A percentile compares a stretch with the other conserved stretches of the same genome.
Conservation (phyloP, 345 rosid species). For the Ricinus communis region DNA sequence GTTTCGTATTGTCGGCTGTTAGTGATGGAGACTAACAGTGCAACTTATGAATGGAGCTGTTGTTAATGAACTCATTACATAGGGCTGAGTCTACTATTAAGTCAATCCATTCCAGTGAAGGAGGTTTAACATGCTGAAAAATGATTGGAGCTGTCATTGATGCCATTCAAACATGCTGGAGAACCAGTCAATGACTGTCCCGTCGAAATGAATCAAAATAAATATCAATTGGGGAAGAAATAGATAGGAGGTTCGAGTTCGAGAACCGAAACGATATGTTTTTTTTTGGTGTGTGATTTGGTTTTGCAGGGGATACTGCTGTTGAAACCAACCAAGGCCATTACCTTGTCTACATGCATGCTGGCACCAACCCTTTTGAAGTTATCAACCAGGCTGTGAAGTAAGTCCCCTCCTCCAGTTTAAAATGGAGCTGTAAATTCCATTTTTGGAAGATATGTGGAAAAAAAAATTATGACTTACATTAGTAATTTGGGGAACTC, state of each 20-base stretch:
- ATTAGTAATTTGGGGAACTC: background rate
- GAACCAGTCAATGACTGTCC: conserved; percentile 29
- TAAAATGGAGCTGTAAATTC: background rate
- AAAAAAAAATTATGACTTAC: background rate
- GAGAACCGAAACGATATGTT: conserved; percentile 35
- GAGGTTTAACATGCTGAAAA: too few relatives aligned
- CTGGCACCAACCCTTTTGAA: conserved; percentile 96
- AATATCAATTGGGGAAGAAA: conserved; percentile 29
- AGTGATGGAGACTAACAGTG: conserved; percentile 21
- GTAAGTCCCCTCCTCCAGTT: conserved; percentile 42
- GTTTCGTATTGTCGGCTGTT: conserved; percentile 21
- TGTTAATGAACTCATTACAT: too few relatives aligned
- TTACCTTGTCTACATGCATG: conserved; percentile 84
- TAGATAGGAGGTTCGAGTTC: conserved; percentile 34
- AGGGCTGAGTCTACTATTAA: too few relatives aligned
- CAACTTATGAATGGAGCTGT: conserved; percentile 30
- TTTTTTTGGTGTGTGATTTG: conserved; percentile 36
- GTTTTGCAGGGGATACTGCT: conserved; percentile 82
- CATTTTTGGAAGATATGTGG: background rate
- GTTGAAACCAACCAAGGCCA: conserved; percentile 89
- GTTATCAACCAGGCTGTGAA: conserved; percentile 86
- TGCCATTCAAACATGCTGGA: conserved; percentile 30
- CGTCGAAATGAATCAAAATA: conserved; percentile 28
- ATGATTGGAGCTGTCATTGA: conserved; percentile 33
- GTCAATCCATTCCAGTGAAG: too few relatives aligned